Conservation (phyloP, 2,329 filamentous ascomycete species). For the Eutypella sp. region DNA sequence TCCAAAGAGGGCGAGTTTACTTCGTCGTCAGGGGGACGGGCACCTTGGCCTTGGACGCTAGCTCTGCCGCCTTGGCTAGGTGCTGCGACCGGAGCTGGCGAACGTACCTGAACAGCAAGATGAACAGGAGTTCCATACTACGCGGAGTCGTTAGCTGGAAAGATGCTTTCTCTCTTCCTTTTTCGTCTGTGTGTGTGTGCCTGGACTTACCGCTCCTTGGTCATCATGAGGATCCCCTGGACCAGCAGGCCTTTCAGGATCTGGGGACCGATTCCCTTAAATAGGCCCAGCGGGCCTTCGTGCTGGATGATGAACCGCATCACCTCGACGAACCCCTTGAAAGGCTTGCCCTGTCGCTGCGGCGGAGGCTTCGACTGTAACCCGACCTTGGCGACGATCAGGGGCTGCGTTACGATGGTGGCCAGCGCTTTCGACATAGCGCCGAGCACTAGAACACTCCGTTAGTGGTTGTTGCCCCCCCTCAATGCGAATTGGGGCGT, state of each 20-base stretch:
- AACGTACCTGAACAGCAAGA: conserved; percentile 80
- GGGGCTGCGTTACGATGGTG: conserved; percentile 85
- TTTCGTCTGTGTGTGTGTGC: neutral
- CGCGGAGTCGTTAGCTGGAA: conserved; percentile 7
- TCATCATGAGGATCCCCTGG: conserved; percentile 98
- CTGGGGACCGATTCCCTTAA: conserved; percentile 95
- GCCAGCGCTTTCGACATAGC: conserved; percentile 90
- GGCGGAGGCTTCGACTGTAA: conserved; percentile 90
- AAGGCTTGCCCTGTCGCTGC: conserved; percentile 78
- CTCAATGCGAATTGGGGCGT: neutral
- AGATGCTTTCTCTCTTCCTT: neutral
- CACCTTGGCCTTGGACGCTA: conserved; percentile 55
- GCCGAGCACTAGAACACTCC: conserved; percentile 64
- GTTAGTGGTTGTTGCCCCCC: conserved; percentile 9
- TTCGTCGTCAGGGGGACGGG: conserved; percentile 34
- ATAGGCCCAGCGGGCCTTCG: conserved; percentile 77
- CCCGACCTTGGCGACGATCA: conserved; percentile 97
- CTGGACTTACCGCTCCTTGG: conserved; percentile 75
- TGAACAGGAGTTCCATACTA: conserved; percentile 82
- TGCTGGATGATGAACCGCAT: conserved; percentile 91
- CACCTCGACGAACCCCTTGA: conserved; percentile 89
- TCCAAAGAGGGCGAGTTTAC: conserved; percentile 11
- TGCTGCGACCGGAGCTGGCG: conserved; percentile 65
- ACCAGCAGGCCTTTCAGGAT: conserved; percentile 89
- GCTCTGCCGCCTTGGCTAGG: conserved; percentile 60